Base-by-base conservation (phyloP, 108 stramenopile species). In the Discostella pseudostelligera region DNA sequence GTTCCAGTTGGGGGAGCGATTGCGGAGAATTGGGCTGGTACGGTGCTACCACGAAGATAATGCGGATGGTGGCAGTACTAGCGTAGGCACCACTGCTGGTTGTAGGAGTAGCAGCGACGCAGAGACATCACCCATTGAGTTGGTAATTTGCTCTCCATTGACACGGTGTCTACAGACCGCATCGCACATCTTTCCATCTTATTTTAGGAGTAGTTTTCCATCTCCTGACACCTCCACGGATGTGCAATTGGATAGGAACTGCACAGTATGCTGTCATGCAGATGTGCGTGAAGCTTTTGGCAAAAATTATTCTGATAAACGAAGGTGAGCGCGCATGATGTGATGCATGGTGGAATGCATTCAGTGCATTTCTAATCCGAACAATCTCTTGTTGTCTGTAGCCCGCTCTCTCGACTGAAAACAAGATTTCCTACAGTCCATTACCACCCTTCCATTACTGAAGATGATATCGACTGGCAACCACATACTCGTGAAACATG, bases 111-210 rank as follows among this genome's bases (percentile, higher is more conserved):
- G 26, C 3, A 35, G 16, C 32, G 53, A 17, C n/a, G n/a, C n/a
- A n/a, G n/a, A n/a, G n/a, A n/a, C 42, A 43, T n/a, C 53, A 21
- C 13, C 25, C 39, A 50, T 83, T 0, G 73, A 83, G 24, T 65
- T 84, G 48, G 73, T 84, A 21, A 67, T 84, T 21, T 60, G 71
- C 12, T 81, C 78, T 21, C 90, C 90, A 8, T 69, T 92, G 39
- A 86, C 75, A 4, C 49, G 90, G 53, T 92, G 90, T 65, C 49
- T 92, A 19, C 90, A 92, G 59, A 92, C 90, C 13, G 76, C 90
- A 13, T 65, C 56, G 47, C 59, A 77, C 26, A 83, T 72, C 8
- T 91, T 91, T 83, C 65, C 86, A 4, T 60, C 70, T 24, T 61
- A 69, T 68, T 66, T 69, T 26, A 16, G 16, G 45, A 26, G 17